These are phyloP conservation scores for Pelargonium myrrhifolium DNA, from an alignment of 441 rosid genomes.

Conservation along the genomic window DNA sequence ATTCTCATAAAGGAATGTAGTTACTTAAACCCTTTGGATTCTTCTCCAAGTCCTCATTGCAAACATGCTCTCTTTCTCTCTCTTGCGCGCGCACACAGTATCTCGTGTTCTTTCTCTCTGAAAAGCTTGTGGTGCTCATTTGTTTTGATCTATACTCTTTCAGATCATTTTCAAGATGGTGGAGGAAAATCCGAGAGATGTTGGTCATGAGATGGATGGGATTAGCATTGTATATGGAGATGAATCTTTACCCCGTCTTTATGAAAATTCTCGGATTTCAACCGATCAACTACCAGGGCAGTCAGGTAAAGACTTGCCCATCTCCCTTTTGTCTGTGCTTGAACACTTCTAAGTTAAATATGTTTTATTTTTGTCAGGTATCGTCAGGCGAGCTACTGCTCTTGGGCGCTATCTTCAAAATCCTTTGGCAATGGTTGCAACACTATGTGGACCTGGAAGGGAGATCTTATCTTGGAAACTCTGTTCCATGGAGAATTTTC, in stretches of 20 bases:
- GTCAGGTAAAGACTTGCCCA: slow-evolving; percentile 5
- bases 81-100: too few relatives aligned
- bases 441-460: slow-evolving; percentile 11
- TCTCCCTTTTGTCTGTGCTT: not conserved
- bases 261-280: slow-evolving; percentile 13
- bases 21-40: not conserved
- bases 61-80: too few relatives aligned
- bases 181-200: slow-evolving; percentile 14
- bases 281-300: slow-evolving; percentile 8
- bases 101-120: not conserved
- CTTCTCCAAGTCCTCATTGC: not conserved
- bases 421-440: slow-evolving; percentile 14
- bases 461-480: slow-evolving; percentile 14
- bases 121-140: not conserved
- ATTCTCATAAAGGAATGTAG: not conserved
- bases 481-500: slow-evolving; percentile 8
- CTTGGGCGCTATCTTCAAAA: slow-evolving; percentile 15
- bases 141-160: not conserved
- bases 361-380: not conserved
- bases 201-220: slow-evolving; percentile 15
- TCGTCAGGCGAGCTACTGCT: slow-evolving; percentile 10
- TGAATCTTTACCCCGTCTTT: slow-evolving; percentile 10
- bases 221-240: slow-evolving; percentile 11
- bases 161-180: slow-evolving; percentile 16
- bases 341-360: not conserved